A percentile compares a stretch with the other conserved stretches of the same genome.
These are phyloP conservation scores for Leishmania martiniquensis DNA, from an alignment of 208 protist genomes.

Conservation along the genomic window DNA sequence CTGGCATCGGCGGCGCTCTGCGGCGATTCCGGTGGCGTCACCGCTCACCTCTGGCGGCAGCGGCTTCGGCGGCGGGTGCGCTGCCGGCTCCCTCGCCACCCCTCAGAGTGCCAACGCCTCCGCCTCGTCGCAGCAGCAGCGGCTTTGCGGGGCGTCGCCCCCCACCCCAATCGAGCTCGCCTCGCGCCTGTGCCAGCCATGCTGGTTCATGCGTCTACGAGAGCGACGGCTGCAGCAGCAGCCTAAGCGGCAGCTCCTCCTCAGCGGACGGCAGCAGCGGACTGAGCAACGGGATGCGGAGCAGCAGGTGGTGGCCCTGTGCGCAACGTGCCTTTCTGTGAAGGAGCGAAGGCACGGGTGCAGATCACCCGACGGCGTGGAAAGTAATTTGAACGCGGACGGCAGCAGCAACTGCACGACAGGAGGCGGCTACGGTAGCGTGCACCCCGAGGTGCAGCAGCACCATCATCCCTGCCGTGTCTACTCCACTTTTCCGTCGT, in stretches of 20 bases:
- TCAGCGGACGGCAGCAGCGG: conserved; percentile 20
- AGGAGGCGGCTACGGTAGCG: neutral
- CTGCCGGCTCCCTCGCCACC: neutral
- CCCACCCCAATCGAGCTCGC: conserved; percentile 22
- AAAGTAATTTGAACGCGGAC: neutral
- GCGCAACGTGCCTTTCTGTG: neutral
- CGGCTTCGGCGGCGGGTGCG: neutral
- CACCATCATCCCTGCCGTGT: neutral
- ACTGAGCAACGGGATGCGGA: conserved; percentile 2
- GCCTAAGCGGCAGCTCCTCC: neutral
- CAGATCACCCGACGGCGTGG: neutral
- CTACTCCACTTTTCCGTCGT: conserved; percentile 7
- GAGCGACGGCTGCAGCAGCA: conserved; percentile 25
- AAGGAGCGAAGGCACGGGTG: neutral
- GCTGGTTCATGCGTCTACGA: conserved; percentile 23
- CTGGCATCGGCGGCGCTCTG: neutral
- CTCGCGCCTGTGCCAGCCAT: conserved; percentile 29
- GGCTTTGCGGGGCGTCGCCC: no score
- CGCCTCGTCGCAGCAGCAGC: neutral
- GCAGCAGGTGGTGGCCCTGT: conserved; percentile 8
- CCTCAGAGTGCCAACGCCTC: neutral
- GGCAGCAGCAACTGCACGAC: conserved; percentile 9
- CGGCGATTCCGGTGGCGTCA: conserved; percentile 4
- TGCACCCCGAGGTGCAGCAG: neutral
- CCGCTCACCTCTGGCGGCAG: neutral